Base-by-base conservation (phyloP, 1,284 basidiomycete genomes). In the Austropuccinia psidii region DNA sequence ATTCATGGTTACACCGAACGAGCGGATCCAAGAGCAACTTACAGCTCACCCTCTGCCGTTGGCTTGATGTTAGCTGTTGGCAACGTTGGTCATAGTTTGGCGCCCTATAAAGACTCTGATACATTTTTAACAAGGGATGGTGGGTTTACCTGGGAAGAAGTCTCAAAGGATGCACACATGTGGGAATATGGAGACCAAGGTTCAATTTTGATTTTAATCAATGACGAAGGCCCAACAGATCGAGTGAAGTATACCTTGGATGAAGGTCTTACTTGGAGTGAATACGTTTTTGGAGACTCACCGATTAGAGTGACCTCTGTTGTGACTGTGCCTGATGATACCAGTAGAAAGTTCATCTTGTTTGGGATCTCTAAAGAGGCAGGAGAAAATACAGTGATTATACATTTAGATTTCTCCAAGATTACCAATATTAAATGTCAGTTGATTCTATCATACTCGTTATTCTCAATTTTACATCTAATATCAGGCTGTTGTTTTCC, bases 101-200 rank as follows among this genome's bases (percentile, higher is more conserved):
- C 86, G 0, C 84, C 87, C 0, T 98, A 98, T 82, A 85, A 84
- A 2, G 90, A 97, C 52, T 89, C 89, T 76, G 95, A 98, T 81
- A 96, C 93, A 0, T 98, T 98, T 87, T 85, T 98, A 47, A 93
- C 91, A 55, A 90, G 95, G 2, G 93, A 99, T 78, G 96, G 89
- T 5, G 96, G 95, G 7, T 97, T 97, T 82, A 93, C 91, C 0
- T 99, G 95, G 95, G 88, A 96, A 80, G 95, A 98, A 82, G 90
- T 99, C 2, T 92, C 93, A 83, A 98, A 98, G 81, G 94, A 96
- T 78, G 94, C 96, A 0, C 90, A 98, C 80, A 85, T 96, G 66
- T 99, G 93, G 93, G 93, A 96, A 79, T 98, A 93, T 79, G 95
- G 95, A 43, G 96, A 98, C 82, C 95, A 92, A 1, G 95, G 96